A percentile compares a stretch with the other conserved stretches of the same genome.
These are phyloP conservation scores for Candida sp. DNA, from an alignment of 1,139 yeast species.

Conservation along the genomic window DNA sequence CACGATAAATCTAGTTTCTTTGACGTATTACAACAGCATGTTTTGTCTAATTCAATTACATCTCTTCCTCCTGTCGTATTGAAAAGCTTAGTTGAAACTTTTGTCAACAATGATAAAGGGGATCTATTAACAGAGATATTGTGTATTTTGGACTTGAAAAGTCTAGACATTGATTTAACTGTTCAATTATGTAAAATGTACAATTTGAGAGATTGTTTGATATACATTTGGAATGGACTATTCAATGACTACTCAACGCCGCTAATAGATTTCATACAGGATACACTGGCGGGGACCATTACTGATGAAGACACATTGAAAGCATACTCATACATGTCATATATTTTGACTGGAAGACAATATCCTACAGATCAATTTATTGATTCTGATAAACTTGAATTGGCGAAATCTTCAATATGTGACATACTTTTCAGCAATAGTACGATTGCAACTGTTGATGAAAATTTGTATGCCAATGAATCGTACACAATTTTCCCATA, in stretches of 20 bases:
- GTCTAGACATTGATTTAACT: constrained; percentile 75
- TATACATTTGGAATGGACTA: constrained; percentile 66
- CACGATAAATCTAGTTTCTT: constrained; percentile 40
- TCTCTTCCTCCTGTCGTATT: constrained; percentile 61
- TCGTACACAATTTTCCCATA: constrained; percentile 57
- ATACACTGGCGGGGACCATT: constrained; percentile 17
- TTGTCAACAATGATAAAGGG: constrained; percentile 38
- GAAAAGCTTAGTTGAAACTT: constrained; percentile 53
- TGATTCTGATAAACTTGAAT: constrained; percentile 15
- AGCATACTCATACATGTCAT: constrained; percentile 62
- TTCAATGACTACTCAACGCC: constrained; percentile 70
- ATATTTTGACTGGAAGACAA: constrained; percentile 69
- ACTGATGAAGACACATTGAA: constrained; percentile 21
- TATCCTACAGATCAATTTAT: constrained; percentile 67
- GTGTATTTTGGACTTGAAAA: constrained; percentile 58
- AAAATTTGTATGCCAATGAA: constrained; percentile 8
- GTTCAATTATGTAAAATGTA: constrained; percentile 55
- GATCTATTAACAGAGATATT: constrained; percentile 59
- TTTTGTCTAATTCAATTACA: constrained; percentile 43
- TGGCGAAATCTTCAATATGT: constrained; percentile 49
- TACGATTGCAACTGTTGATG: constrained; percentile 9
- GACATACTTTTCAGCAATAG: constrained; percentile 44
- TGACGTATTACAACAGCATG: constrained; percentile 45
- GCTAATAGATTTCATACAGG: constrained; percentile 50
- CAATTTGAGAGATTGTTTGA: constrained; percentile 54